Percentiles rank a stretch among this genome's conserved stretches.
Evolutionary conservation across 768 basidiomycete genomes (phyloP).

Genomic region (Podaxis pistillaris): DNA sequence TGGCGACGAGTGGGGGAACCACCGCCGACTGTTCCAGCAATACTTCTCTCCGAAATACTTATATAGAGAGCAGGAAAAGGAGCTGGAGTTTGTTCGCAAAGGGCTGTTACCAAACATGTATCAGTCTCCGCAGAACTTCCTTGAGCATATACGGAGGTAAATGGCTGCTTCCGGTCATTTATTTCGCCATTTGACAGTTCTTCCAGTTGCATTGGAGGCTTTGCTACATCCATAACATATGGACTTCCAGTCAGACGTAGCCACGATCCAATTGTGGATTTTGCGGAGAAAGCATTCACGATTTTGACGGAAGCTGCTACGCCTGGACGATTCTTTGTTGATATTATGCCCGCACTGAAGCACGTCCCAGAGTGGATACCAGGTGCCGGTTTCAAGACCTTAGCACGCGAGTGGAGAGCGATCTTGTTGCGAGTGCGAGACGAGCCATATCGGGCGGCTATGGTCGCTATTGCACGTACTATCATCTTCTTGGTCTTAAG

Average conservation of each 20-base stretch:
- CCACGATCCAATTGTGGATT: conserved; percentile 5
- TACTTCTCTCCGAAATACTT: conserved; percentile 12
- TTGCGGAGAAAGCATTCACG: conserved; percentile 6
- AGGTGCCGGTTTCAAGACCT: conserved; percentile 13
- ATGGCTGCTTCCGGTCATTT: neutral
- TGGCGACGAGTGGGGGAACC: conserved; percentile 14
- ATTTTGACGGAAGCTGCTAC: neutral
- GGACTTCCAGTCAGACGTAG: conserved; percentile 8
- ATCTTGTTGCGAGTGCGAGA: neutral
- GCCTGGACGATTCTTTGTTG: conserved; percentile 14
- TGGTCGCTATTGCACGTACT: neutral
- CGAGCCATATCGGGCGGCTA: neutral
- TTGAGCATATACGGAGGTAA: conserved; percentile 9
- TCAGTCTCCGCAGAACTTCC: conserved; percentile 8
- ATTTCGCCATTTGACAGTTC: neutral
- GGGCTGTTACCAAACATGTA: conserved; percentile 10
- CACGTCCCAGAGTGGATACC: conserved; percentile 18
- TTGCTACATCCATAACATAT: conserved; percentile 14
- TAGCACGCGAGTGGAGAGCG: neutral
- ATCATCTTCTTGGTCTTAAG: neutral
- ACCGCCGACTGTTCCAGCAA: conserved; percentile 17
- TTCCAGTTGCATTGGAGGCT: conserved; percentile 12
- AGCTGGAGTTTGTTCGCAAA: conserved; percentile 6
- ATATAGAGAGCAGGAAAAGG: conserved; percentile 6
- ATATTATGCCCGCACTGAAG: conserved; percentile 8